These are phyloP conservation scores for Coemansia umbellata DNA, from an alignment of 192 early-diverging fungal genomes.

Conservation along the genomic window DNA sequence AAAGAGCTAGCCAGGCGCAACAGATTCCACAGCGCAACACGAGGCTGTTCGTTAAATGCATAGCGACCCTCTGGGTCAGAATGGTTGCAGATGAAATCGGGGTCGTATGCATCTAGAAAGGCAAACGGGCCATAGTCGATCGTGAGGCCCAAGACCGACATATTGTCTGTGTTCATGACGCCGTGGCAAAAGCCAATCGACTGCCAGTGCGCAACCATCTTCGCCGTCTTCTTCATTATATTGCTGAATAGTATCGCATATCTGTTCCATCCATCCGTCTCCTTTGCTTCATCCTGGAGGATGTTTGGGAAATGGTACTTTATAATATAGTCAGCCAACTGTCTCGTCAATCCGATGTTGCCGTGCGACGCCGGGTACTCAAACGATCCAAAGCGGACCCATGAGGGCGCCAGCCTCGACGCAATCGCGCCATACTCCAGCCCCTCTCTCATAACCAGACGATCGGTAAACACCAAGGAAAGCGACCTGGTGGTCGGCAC, in stretches of 20 bases:
- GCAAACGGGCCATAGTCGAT: conserved; percentile 86
- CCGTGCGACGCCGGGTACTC: conserved; percentile 73
- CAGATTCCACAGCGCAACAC: conserved; percentile 79
- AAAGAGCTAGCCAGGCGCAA: conserved; percentile 64
- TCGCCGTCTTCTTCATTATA: conserved; percentile 61
- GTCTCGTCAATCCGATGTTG: conserved; percentile 52
- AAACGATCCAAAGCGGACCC: conserved; percentile 87
- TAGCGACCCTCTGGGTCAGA: conserved; percentile 75
- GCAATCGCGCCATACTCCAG: conserved; percentile 75
- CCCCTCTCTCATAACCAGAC: conserved; percentile 63
- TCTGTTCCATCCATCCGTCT: conserved; percentile 45
- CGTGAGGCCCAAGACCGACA: conserved; percentile 78
- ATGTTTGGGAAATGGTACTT: conserved; percentile 51
- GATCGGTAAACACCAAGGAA: conserved; percentile 60
- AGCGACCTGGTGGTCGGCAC: conserved; percentile 78
- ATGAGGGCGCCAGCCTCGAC: conserved; percentile 67
- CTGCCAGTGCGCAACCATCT: conserved; percentile 79
- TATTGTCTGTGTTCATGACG: conserved; percentile 93
- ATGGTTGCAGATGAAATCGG: conserved; percentile 73
- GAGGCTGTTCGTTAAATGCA: conserved; percentile 73
- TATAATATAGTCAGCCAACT: conserved; percentile 73
- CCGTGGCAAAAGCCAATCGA: conserved; percentile 75
- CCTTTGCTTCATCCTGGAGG: background rate
- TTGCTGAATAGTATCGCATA: conserved; percentile 59
- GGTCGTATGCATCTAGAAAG: conserved; percentile 83